These are phyloP conservation scores for Ogataea degrootiae DNA, from an alignment of 805 yeast genomes.

Conservation along the genomic window DNA sequence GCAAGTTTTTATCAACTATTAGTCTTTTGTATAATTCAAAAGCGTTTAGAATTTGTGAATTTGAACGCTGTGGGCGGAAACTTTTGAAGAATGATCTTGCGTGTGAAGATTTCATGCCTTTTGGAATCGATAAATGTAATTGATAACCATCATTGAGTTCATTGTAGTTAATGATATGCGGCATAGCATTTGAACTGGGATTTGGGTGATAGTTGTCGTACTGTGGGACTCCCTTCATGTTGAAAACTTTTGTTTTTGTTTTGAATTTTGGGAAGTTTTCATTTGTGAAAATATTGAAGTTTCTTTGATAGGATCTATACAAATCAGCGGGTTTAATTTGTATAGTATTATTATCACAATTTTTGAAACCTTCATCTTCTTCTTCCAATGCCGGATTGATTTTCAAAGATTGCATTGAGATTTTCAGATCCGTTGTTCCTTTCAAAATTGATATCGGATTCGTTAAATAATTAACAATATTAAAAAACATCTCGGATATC, in stretches of 20 bases:
- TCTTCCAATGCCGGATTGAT: background rate
- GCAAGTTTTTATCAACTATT: constrained; percentile 2
- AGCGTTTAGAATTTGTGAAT: constrained; percentile 13
- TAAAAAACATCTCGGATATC: background rate
- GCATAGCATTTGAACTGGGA: too few relatives aligned
- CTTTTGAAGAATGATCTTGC: constrained; percentile 1
- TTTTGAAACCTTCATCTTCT: background rate
- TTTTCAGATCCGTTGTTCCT: background rate
- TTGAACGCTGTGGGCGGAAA: constrained; percentile 12
- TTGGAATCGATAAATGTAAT: too few relatives aligned
- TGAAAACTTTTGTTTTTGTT: background rate
- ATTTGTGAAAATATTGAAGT: background rate
- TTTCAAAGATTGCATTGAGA: background rate
- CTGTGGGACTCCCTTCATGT: too few relatives aligned
- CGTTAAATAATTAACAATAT: background rate
- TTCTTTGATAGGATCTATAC: too few relatives aligned
- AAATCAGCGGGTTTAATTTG: too few relatives aligned
- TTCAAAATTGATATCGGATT: background rate
- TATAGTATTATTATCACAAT: too few relatives aligned
- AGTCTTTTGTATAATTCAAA: constrained; percentile 10
- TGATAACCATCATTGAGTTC: too few relatives aligned
- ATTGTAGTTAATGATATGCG: too few relatives aligned
- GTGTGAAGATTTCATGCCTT: background rate
- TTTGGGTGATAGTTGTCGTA: too few relatives aligned
- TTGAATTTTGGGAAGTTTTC: background rate